Conservation (phyloP, 2,329 filamentous ascomycete species). For the Lachnellula occidentalis region DNA sequence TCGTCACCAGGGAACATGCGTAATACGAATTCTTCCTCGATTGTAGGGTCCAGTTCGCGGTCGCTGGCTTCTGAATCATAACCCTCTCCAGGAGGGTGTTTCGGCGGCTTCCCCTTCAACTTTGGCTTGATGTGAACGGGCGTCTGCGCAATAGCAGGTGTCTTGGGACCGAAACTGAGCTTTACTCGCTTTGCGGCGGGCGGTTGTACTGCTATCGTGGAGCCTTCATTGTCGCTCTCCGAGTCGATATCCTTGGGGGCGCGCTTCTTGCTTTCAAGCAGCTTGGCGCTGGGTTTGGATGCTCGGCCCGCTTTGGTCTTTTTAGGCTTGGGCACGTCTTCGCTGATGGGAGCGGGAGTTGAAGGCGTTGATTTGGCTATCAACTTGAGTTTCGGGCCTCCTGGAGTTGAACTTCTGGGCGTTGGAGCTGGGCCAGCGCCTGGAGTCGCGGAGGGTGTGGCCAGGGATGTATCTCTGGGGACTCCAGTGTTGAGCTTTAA, state of each 20-base stretch:
- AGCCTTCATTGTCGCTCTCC: conserved; percentile 36
- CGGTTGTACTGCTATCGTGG: conserved; percentile 22
- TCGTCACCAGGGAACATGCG: conserved; percentile 84
- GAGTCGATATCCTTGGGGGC: conserved; percentile 50
- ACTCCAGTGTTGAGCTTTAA: conserved; percentile 21
- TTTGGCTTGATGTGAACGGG: conserved; percentile 48
- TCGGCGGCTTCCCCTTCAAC: conserved; percentile 61
- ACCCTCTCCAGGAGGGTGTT: conserved; percentile 73
- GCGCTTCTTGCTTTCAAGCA: conserved; percentile 53
- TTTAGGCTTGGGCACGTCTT: conserved; percentile 20
- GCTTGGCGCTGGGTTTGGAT: conserved; percentile 53
- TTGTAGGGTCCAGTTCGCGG: conserved; percentile 76
- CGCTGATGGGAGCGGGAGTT: conserved; percentile 16
- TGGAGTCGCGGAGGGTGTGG: background rate
- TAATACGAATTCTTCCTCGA: conserved; percentile 84
- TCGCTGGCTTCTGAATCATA: conserved; percentile 97
- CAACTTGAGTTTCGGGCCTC: conserved; percentile 27
- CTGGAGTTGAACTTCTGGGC: conserved; percentile 19
- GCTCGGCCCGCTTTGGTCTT: conserved; percentile 58
- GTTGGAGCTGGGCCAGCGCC: conserved; percentile 7
- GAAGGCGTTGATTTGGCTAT: conserved; percentile 22
- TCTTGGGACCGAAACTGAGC: conserved; percentile 27
- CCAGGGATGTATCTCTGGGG: conserved; percentile 1
- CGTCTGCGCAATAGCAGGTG: conserved; percentile 3
- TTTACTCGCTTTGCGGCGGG: conserved; percentile 43